Conservation (phyloP, 2,329 filamentous ascomycete species). For the Gnomoniopsis sp. region DNA sequence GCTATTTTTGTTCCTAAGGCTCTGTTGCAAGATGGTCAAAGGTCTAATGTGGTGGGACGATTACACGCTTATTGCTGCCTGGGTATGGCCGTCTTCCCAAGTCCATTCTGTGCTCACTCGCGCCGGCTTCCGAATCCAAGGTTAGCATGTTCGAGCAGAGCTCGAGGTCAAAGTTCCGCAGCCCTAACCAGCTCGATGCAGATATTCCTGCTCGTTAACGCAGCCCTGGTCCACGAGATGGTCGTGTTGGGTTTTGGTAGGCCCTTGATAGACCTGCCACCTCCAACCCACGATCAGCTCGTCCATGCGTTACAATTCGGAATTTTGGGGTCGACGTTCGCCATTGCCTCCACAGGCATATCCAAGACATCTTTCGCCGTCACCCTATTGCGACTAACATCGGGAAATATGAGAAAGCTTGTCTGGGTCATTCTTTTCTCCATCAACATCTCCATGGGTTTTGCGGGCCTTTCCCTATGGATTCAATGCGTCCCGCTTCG, state of each 20-base stretch:
- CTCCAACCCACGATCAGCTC: background rate
- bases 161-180: too few species aligned
- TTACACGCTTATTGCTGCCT: background rate
- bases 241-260: slow-evolving; percentile 4
- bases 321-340: background rate
- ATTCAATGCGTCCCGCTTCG: slow-evolving; percentile 27
- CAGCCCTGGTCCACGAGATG: background rate
- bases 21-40: background rate
- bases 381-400: slow-evolving; percentile 30
- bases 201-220: background rate
- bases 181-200: background rate
- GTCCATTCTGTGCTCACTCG: background rate
- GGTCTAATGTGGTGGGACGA: background rate
- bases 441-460: slow-evolving; percentile 28
- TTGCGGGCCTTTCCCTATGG: slow-evolving; percentile 25
- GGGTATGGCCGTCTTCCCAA: background rate
- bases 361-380: slow-evolving; percentile 36
- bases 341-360: slow-evolving; percentile 26
- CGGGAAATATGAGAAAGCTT: slow-evolving; percentile 21
- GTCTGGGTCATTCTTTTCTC: slow-evolving; percentile 32
- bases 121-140: too few species aligned
- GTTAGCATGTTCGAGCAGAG: too few species aligned
- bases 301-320: background rate
- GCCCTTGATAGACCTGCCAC: background rate
- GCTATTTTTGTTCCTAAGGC: background rate